Conservation (phyloP, 1,284 basidiomycete genomes). For the Marasmius fiardii region DNA sequence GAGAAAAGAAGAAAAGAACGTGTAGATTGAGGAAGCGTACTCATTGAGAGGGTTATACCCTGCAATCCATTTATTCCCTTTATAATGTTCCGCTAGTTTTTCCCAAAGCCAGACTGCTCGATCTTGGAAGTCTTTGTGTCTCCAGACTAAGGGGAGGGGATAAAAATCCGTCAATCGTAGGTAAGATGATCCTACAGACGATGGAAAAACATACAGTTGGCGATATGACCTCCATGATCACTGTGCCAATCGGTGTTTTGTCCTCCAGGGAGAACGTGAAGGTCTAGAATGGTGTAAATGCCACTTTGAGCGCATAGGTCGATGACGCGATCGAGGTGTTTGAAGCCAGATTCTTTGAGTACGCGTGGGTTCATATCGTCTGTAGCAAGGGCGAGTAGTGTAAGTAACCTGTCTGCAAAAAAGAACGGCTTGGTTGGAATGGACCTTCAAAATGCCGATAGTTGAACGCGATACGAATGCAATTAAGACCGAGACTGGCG, state of each 20-base stretch:
- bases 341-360: constrained; percentile 57
- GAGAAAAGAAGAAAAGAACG: neutral
- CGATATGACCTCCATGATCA: constrained; percentile 51
- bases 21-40: constrained; percentile 49
- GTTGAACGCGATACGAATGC: constrained; percentile 64
- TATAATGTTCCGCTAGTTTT: constrained; percentile 58
- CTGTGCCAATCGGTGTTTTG: constrained; percentile 57
- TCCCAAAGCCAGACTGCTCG: constrained; percentile 61
- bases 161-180: too few species aligned
- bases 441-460: constrained; percentile 70
- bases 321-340: constrained; percentile 51
- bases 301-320: constrained; percentile 44
- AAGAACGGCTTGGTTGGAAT: too few species aligned
- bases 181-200: too few species aligned
- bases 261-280: constrained; percentile 52
- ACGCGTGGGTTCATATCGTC: constrained; percentile 66
- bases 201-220: constrained; percentile 31
- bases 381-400: constrained; percentile 17
- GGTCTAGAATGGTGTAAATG: constrained; percentile 58
- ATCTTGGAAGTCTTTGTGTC: constrained; percentile 70
- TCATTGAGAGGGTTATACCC: constrained; percentile 73
- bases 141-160: constrained; percentile 47
- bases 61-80: constrained; percentile 58
- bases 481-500: constrained; percentile 67
- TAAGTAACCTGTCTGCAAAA: too few species aligned